A percentile compares a stretch with the other conserved stretches of the same genome.
These are phyloP conservation scores for Monilinia fructicola DNA, from an alignment of 2,329 filamentous ascomycete species.

Conservation along the genomic window DNA sequence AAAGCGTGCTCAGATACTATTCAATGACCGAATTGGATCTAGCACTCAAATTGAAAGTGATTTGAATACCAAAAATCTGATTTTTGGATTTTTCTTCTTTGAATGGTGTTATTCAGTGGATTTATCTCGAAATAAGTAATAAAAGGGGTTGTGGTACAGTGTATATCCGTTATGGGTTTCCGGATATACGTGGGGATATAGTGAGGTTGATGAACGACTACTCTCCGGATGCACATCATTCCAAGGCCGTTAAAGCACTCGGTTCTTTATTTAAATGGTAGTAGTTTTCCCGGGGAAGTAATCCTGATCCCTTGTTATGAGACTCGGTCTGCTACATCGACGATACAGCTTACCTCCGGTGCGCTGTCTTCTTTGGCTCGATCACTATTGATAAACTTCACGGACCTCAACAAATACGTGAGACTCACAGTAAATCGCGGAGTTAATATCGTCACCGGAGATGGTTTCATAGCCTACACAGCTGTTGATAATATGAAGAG, in stretches of 20 bases:
- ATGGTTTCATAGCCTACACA: too few species aligned
- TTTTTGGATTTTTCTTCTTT: neutral
- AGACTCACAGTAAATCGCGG: too few species aligned
- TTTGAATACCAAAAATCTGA: neutral
- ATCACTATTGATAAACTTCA: too few species aligned
- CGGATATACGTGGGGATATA: constrained; percentile 19
- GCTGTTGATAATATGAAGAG: too few species aligned
- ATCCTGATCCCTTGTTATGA: too few species aligned
- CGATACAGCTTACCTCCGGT: too few species aligned
- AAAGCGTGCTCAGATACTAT: neutral
- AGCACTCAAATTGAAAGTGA: neutral
- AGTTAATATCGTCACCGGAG: too few species aligned
- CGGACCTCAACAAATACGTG: too few species aligned
- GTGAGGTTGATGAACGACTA: neutral
- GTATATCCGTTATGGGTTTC: neutral
- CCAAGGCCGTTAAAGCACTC: neutral
- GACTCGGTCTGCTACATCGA: too few species aligned
- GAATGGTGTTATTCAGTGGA: neutral
- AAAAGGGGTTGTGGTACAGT: neutral
- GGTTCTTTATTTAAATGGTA: neutral
- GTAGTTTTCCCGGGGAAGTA: neutral
- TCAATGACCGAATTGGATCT: neutral
- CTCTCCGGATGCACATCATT: neutral
- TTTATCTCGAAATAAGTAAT: neutral
- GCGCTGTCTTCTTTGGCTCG: too few species aligned